These are phyloP conservation scores for Hygrophoropsis aurantiaca DNA, from an alignment of 768 basidiomycete genomes.

Conservation along the genomic window DNA sequence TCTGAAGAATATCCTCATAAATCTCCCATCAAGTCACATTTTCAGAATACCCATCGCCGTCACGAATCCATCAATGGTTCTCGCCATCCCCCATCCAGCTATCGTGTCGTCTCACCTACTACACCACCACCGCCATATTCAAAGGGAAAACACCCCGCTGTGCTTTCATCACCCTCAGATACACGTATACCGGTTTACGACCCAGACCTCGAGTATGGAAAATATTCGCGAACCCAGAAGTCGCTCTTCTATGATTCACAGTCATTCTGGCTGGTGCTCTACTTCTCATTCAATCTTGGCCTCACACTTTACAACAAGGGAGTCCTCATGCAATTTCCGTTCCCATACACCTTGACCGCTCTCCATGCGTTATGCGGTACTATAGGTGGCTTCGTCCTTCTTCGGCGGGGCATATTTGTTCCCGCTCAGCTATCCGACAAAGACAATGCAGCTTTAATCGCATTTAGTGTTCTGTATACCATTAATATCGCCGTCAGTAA, in stretches of 20 bases:
- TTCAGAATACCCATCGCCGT: background rate
- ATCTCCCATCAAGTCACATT: background rate
- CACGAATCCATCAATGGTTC: too few species aligned
- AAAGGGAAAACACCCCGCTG: slow-evolving; percentile 14
- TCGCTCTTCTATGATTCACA: slow-evolving; percentile 27
- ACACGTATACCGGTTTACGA: slow-evolving; percentile 4
- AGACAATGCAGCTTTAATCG: slow-evolving; percentile 63
- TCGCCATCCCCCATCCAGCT: too few species aligned
- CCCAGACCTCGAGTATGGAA: slow-evolving; percentile 2
- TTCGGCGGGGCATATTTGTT: slow-evolving; percentile 55
- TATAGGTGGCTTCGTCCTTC: slow-evolving; percentile 71
- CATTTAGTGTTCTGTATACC: slow-evolving; percentile 89
- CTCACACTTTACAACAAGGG: slow-evolving; percentile 96
- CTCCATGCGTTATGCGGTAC: slow-evolving; percentile 86
- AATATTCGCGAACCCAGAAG: background rate
- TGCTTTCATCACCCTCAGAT: slow-evolving; percentile 13
- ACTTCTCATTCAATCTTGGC: slow-evolving; percentile 88
- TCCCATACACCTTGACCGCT: slow-evolving; percentile 93
- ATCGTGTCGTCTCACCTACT: slow-evolving; percentile 3
- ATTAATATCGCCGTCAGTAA: slow-evolving; percentile 96
- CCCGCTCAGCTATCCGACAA: slow-evolving; percentile 51
- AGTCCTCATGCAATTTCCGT: slow-evolving; percentile 89
- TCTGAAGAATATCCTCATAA: too few species aligned
- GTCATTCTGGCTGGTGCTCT: slow-evolving; percentile 69
- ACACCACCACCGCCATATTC: slow-evolving; percentile 5